These are phyloP conservation scores for Sarcomyxa edulis DNA, from an alignment of 768 basidiomycete species.

Conservation along the genomic window DNA sequence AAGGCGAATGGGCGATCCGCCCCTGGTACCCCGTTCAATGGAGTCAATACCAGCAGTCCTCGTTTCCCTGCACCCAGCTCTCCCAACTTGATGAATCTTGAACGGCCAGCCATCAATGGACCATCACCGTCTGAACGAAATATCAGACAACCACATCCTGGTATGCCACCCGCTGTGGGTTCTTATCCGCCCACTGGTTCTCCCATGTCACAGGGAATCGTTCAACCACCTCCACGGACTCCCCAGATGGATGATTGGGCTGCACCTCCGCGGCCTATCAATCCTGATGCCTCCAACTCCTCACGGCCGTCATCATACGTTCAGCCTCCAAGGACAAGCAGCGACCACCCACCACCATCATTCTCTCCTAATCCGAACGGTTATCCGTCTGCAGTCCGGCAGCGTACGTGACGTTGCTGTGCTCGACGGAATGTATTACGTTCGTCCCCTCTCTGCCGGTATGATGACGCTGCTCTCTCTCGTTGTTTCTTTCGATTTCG, in stretches of 20 bases:
- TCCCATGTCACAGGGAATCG: constrained; percentile 11
- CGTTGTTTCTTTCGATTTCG: constrained; percentile 31
- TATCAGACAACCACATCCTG: constrained; percentile 30
- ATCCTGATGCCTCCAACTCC: constrained; percentile 27
- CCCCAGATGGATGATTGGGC: constrained; percentile 40
- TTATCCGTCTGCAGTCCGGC: constrained; percentile 43
- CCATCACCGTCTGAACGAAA: constrained; percentile 36
- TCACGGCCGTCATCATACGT: constrained; percentile 50
- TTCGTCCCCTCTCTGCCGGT: constrained; percentile 11
- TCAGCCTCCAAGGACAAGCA: constrained; percentile 35
- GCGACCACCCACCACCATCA: constrained; percentile 34
- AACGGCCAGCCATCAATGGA: constrained; percentile 39
- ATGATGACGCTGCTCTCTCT: constrained; percentile 19
- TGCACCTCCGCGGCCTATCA: constrained; percentile 32
- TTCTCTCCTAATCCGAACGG: constrained; percentile 40
- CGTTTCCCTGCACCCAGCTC: constrained; percentile 32
- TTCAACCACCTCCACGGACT: constrained; percentile 14
- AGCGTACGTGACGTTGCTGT: constrained; percentile 38
- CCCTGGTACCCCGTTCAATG: constrained; percentile 28
- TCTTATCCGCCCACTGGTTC: constrained; percentile 10
- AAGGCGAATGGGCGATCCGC: constrained; percentile 56
- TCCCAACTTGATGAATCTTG: constrained; percentile 34
- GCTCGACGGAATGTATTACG: constrained; percentile 5
- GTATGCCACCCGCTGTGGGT: constrained; percentile 20
- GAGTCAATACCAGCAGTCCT: constrained; percentile 30